Base-by-base conservation (phyloP, 139 green algal genomes). In the Auxenochlorella pyrenoidosa region DNA sequence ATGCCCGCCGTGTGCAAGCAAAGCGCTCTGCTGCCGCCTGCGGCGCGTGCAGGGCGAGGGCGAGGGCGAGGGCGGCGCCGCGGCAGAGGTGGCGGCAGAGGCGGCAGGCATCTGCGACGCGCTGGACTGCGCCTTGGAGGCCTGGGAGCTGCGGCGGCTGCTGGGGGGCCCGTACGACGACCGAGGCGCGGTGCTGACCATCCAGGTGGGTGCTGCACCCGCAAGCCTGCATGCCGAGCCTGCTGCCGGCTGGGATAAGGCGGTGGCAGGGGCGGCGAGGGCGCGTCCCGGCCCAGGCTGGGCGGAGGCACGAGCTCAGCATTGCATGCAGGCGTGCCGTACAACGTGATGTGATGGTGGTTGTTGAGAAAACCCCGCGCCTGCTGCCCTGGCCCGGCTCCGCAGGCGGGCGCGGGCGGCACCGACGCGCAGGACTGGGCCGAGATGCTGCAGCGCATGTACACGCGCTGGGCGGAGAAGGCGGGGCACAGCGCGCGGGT, bases 391-490 rank as follows among this genome's bases (percentile, higher is more conserved):
- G 43, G 13, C 43, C 75, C 24, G 30, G 13, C 41, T 40, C 40
- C 24, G 65, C 91, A 94, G 80, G 91, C 95, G 36, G 95, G 95
- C 0, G 95, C 94, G 3, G 95, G 95, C 1, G 97, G 97, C 28
- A 95, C 93, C 12, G 97, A 99, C 72, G 96, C 96, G 6, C 94
- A 95, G 91, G 97, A 99, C 91, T 99, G 97, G 97, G 94, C 96
- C 22, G 93, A 95, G 76, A 99, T 99, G 96, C 88, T 99, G 71
- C 93, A 98, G 83, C 92, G 97, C 68, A 99, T 99, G 96, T 99
- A 99, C 91, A 58, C 88, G 38, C 93, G 96, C 51, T 99, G 96
- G 96, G 91, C 90, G 0, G 93, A 97, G 66, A 36, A 51, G 32
- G 77, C 90, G 59, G 94, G 91, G 18, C 96, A 92, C 60, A 83